These are phyloP conservation scores for Trichoderma koningiopsis DNA, from an alignment of 2,329 filamentous ascomycete species.

Conservation along the genomic window DNA sequence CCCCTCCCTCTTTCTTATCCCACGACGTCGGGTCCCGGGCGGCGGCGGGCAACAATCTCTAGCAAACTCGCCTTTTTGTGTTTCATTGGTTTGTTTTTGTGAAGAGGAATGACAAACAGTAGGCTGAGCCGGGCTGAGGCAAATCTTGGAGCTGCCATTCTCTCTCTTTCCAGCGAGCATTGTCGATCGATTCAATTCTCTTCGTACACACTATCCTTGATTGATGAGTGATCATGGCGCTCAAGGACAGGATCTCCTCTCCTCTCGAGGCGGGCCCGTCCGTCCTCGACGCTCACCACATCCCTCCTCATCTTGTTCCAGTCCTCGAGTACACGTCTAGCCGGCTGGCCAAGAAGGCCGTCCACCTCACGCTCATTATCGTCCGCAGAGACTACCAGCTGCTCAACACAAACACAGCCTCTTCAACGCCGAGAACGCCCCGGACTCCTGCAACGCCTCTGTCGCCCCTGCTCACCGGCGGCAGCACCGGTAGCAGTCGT, in stretches of 20 bases:
- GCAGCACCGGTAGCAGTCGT: slow-evolving; percentile 33
- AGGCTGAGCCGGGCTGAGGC: slow-evolving; percentile 6
- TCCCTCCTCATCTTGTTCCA: slow-evolving; percentile 56
- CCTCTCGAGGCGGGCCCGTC: slow-evolving; percentile 65
- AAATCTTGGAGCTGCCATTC: background rate
- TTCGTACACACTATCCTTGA: background rate
- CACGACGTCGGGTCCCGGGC: slow-evolving; percentile 25
- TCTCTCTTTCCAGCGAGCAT: background rate
- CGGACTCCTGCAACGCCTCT: slow-evolving; percentile 36
- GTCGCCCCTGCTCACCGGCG: slow-evolving; percentile 24
- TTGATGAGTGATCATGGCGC: slow-evolving; percentile 41
- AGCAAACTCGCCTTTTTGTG: background rate
- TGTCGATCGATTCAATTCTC: background rate
- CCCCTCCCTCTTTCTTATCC: background rate
- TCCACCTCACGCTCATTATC: slow-evolving; percentile 61
- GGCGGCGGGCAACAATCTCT: slow-evolving; percentile 19
- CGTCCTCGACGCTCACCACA: slow-evolving; percentile 58
- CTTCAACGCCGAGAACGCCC: slow-evolving; percentile 35
- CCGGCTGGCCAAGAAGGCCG: slow-evolving; percentile 55
- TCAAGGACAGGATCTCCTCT: slow-evolving; percentile 62
- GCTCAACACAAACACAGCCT: slow-evolving; percentile 40
- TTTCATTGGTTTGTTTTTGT: background rate
- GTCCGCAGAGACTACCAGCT: slow-evolving; percentile 59
- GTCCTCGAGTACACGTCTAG: slow-evolving; percentile 62
- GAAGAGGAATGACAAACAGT: background rate